Conservation (phyloP, 345 rosid species). For the Raphanus raphanistrum region DNA sequence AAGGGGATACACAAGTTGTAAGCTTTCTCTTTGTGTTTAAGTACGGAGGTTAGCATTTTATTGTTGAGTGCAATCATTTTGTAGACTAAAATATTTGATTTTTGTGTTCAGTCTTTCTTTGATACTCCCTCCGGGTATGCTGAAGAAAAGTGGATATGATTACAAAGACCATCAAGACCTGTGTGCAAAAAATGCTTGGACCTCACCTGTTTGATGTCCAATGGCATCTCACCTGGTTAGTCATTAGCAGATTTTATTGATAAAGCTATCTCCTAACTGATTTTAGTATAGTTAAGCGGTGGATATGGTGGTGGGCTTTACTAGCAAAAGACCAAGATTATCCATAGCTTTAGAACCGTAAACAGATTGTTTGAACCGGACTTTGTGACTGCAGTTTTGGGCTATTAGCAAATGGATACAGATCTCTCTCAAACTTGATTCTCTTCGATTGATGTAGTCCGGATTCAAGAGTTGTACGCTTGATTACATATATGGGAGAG, state of each 20-base stretch:
- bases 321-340: too few relatives aligned
- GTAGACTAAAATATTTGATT: background rate
- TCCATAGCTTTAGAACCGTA: too few relatives aligned
- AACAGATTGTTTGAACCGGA: too few relatives aligned
- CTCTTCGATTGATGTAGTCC: slow-evolving; percentile 51
- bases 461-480: slow-evolving; percentile 70
- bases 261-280: background rate
- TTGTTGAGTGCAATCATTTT: background rate
- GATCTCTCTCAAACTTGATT: background rate
- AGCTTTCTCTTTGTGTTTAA: slow-evolving; percentile 28
- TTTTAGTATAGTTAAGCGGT: background rate
- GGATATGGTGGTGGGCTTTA: background rate
- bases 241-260: slow-evolving; percentile 1
- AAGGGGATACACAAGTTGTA: slow-evolving; percentile 81
- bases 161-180: slow-evolving; percentile 73
- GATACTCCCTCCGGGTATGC: slow-evolving; percentile 94
- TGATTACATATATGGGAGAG: slow-evolving; percentile 71
- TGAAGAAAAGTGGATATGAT: slow-evolving; percentile 62
- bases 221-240: slow-evolving; percentile 79
- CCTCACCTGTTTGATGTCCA: slow-evolving; percentile 75
- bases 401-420: too few relatives aligned
- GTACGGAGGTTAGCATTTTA: background rate
- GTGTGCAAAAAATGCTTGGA: slow-evolving; percentile 89
- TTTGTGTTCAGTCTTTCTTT: slow-evolving; percentile 67
- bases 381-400: too few relatives aligned